Evolutionary conservation across 2,329 filamentous ascomycete genomes (phyloP).

Genomic region (Hirsutella thompsonii): DNA sequence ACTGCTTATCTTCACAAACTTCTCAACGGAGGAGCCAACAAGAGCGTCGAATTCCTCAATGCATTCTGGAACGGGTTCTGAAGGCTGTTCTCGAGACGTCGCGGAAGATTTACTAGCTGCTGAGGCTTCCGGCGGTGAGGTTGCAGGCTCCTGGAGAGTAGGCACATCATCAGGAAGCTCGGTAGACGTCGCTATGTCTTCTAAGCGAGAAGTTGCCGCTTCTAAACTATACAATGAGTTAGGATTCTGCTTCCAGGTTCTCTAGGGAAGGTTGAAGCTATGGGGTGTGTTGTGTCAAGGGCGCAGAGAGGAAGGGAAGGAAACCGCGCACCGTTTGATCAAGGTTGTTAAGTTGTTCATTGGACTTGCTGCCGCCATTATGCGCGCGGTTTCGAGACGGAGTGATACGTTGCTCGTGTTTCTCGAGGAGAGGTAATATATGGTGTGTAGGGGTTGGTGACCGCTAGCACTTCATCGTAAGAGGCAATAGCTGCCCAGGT

Average conservation of each 20-base stretch:
- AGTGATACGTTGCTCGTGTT: too few species aligned
- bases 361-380: conserved; percentile 63
- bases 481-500: too few species aligned
- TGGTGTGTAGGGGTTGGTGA: too few species aligned
- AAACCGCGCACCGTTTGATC: conserved; percentile 71
- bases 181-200: conserved; percentile 81
- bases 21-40: conserved; percentile 58
- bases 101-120: conserved; percentile 24
- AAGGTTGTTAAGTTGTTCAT: conserved; percentile 97
- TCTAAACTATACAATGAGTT: conserved; percentile 62
- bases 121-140: conserved; percentile 17
- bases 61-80: conserved; percentile 55
- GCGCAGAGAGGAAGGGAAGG: neutral
- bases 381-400: neutral
- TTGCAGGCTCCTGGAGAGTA: conserved; percentile 22
- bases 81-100: conserved; percentile 21
- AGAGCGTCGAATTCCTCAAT: conserved; percentile 81
- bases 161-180: conserved; percentile 42
- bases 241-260: conserved; percentile 19
- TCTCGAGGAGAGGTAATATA: too few species aligned
- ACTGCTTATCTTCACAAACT: conserved; percentile 66
- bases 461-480: too few species aligned
- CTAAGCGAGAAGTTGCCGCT: conserved; percentile 87
- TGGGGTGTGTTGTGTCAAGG: neutral
- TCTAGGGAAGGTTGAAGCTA: neutral